Evolutionary conservation across 345 rosid species (phyloP).

Genomic region (Brassica juncea): DNA sequence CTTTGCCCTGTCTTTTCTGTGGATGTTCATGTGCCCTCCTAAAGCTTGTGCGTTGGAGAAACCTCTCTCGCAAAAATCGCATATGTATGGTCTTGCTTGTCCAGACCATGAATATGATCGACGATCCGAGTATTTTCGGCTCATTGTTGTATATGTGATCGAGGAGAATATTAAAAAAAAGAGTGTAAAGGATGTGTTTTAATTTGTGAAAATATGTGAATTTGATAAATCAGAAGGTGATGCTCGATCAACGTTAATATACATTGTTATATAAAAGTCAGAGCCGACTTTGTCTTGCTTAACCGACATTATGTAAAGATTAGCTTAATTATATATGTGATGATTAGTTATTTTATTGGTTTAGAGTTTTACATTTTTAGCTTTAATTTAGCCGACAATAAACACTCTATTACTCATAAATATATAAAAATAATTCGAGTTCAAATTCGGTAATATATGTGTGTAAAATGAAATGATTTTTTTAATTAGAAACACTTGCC

Average conservation of each 20-base stretch:
- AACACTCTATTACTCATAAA: background rate
- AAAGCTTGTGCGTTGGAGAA: conserved; percentile 94
- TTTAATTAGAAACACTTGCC: background rate
- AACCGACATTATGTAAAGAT: background rate
- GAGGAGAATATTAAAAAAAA: background rate
- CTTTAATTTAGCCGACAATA: background rate
- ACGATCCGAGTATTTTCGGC: conserved; percentile 35
- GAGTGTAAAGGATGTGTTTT: background rate
- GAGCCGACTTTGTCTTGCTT: conserved; percentile 8
- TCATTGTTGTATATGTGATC: conserved; percentile 26
- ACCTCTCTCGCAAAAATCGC: conserved; percentile 82
- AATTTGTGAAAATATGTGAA: background rate
- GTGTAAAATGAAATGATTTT: background rate
- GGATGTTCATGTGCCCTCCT: conserved; percentile 95
- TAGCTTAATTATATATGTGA: background rate
- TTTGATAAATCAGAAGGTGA: background rate
- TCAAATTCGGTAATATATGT: background rate
- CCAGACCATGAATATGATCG: conserved; percentile 41
- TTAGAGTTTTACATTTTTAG: background rate
- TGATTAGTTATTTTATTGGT: conserved; percentile 6
- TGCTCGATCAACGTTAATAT: background rate
- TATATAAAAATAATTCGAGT: background rate
- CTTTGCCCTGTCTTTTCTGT: conserved; percentile 57
- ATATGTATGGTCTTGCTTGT: conserved; percentile 55
- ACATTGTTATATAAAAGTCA: conserved; percentile 12